Evolutionary conservation across 2,329 filamentous ascomycete genomes (phyloP), one percentile per base, ranked within the genome.

Genomic region (Penicillium rolfsii): DNA sequence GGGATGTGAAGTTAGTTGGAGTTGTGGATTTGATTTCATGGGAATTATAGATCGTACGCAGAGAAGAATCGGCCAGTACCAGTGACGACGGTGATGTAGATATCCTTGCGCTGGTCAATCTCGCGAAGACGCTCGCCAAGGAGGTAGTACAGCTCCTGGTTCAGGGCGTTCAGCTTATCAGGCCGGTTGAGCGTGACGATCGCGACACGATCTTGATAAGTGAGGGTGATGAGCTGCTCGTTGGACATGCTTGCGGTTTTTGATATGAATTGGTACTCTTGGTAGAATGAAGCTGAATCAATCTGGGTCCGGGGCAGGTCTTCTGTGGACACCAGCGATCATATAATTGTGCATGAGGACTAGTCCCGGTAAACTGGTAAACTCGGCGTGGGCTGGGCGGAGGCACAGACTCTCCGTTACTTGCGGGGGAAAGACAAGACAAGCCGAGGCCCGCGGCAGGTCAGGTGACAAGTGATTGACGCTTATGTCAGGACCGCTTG

Each of bases 161-260:
- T 85, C 55, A 97, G 80, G 35, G 94, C 92, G 76, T 96, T 96
- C 76, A 98, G 91, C 80, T 97, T 97, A 74, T 88, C 85, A 57
- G 89, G 85, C 55, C 91, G 89, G 78, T 93, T 89, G 73, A 99
- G 88, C 19, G 91, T 97, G 76, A 99, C 88, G 73, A 93, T 86
- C 71, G 94, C 91, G 65, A 93, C 80, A 61, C 87, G 88, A 75
- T 86, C 89, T 69, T 83, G 81, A 76, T 88, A 90, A 63, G 87
- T 83, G 69, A 91, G 73, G 50, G 82, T 83, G 61, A 89, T 81
- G 54, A 77, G 74, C 64, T 85, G 76, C 58, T 81, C 76, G 63
- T 68, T 67, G 6, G 69, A 62, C 72, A 75, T 74, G 28, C 28
- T 67, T 46, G 33, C 19, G 9, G 11, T 55, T 28, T 12, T 45